These are phyloP conservation scores for Myxozyma mucilagina DNA, from an alignment of 805 yeast species.

Conservation along the genomic window DNA sequence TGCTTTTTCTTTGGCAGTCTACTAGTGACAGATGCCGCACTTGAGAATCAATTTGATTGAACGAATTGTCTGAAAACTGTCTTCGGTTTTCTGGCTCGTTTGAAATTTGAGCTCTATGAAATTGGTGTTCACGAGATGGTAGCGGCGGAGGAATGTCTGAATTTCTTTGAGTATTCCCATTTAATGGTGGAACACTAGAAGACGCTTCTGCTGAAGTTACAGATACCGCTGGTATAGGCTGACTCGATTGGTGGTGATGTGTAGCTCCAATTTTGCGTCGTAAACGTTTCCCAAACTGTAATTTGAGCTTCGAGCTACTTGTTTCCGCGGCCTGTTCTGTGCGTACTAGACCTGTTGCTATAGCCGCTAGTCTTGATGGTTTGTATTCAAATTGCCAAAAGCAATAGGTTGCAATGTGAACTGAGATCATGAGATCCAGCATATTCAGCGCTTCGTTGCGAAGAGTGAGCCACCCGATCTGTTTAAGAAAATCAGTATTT, in stretches of 20 bases:
- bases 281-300: slow-evolving; percentile 2
- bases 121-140: too few species aligned
- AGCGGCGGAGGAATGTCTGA: too few species aligned
- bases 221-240: neutral
- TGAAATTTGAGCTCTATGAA: too few species aligned
- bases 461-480: slow-evolving; percentile 25
- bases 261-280: too few species aligned
- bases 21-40: too few species aligned
- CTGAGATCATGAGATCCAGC: slow-evolving; percentile 29
- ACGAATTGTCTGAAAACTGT: too few species aligned
- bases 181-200: too few species aligned
- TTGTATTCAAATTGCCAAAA: slow-evolving; percentile 24
- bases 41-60: too few species aligned
- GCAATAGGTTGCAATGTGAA: slow-evolving; percentile 17
- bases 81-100: too few species aligned
- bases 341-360: slow-evolving; percentile 21
- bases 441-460: slow-evolving; percentile 18
- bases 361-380: slow-evolving; percentile 16
- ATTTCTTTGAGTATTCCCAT: too few species aligned
- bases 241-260: too few species aligned
- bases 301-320: slow-evolving; percentile 1
- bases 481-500: neutral
- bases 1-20: too few species aligned
- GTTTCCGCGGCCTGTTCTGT: neutral
- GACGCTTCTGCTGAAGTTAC: neutral